phyloP scores from a whole-genome alignment of 2,329 filamentous ascomycete species.

The Apiospora koreana region DNA sequence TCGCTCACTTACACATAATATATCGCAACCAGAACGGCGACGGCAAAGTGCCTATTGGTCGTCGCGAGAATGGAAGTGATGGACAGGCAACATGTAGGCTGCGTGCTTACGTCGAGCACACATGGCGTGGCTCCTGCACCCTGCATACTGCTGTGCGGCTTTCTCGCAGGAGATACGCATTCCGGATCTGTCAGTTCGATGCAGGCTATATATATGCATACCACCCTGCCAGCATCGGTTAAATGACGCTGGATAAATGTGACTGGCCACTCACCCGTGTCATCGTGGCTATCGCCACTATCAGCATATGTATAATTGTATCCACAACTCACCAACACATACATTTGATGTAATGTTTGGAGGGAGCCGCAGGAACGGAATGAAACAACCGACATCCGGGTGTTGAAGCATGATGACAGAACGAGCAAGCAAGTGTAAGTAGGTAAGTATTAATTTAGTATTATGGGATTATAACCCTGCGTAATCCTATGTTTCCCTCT shows the following conservation, averaged over 20 bases:
- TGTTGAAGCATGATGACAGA: not conserved
- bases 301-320: not conserved
- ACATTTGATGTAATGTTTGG: not conserved
- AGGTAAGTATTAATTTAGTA: conserved; percentile 4
- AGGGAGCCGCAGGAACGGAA: not conserved
- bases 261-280: not conserved
- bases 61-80: not conserved
- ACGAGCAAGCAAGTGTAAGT: not conserved
- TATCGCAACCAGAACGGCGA: not conserved
- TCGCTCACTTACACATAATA: no score
- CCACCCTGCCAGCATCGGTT: not conserved
- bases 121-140: not conserved
- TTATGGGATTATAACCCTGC: not conserved
- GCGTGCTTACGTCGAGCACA: not conserved
- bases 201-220: conserved; percentile 8
- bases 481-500: not conserved
- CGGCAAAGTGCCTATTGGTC: not conserved
- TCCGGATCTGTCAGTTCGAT: not conserved
- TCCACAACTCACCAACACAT: not conserved
- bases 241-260: not conserved
- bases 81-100: not conserved
- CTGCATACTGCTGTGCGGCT: not conserved
- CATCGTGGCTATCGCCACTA: not conserved
- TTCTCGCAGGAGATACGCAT: not conserved
- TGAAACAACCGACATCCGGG: not conserved